Evolutionary conservation across 148 eudicot genomes (phyloP).

Genomic region (Chenopodium formosanum): DNA sequence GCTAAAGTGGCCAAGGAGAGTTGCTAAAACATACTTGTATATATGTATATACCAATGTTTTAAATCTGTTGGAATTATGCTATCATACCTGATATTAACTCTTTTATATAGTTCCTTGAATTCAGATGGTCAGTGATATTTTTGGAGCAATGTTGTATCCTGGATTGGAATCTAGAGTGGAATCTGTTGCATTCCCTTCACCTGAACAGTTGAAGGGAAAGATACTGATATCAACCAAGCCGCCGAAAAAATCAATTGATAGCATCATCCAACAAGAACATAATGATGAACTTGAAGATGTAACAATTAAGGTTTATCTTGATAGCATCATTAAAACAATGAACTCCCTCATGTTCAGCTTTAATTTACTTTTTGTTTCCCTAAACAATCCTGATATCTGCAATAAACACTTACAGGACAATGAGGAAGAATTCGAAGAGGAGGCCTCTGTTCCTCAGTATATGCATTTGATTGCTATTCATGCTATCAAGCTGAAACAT

Average conservation of each 20-base stretch:
- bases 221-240: conserved; percentile 65
- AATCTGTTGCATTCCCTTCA: conserved; percentile 42
- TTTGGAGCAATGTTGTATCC: conserved; percentile 45
- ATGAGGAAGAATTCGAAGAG: conserved; percentile 24
- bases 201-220: conserved; percentile 45
- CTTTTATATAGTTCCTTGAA: background rate
- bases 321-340: background rate
- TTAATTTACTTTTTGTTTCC: background rate
- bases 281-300: background rate
- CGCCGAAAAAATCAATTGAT: conserved; percentile 42
- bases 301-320: conserved; percentile 5
- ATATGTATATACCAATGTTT: background rate
- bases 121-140: conserved; percentile 52
- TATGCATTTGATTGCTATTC: conserved; percentile 52
- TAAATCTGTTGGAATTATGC: background rate
- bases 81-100: background rate
- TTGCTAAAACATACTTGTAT: background rate
- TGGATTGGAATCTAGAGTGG: conserved; percentile 22
- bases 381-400: background rate
- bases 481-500: conserved; percentile 35
- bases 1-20: conserved; percentile 65
- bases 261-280: conserved; percentile 16
- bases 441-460: conserved; percentile 32
- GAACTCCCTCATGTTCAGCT: background rate
- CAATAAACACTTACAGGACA: conserved; percentile 28